Conservation (phyloP, 2,329 filamentous ascomycete species). For the Claviceps pusilla region DNA sequence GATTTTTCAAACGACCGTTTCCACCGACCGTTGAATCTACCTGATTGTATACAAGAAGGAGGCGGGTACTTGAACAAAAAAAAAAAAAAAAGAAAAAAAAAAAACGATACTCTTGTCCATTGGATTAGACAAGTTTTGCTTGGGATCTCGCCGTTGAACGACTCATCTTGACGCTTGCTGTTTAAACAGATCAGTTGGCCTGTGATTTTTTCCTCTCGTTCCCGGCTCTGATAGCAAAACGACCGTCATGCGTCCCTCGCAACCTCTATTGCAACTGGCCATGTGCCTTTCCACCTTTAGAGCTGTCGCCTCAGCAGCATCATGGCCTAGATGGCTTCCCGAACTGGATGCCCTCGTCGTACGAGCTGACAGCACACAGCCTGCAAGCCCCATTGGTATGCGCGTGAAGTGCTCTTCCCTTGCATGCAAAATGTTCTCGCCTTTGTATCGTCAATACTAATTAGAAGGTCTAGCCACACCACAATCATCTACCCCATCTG, state of each 20-base stretch:
- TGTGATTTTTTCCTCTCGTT: neutral
- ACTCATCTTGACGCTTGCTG: neutral
- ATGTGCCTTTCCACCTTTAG: constrained; percentile 36
- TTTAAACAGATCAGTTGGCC: neutral
- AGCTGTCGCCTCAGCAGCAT: constrained; percentile 34
- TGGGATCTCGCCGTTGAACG: neutral
- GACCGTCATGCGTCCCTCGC: constrained; percentile 30
- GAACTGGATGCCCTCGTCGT: constrained; percentile 37
- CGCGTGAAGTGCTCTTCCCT: neutral
- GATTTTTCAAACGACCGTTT: neutral
- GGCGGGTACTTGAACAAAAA: neutral
- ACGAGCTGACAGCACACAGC: constrained; percentile 24
- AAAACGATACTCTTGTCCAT: neutral
- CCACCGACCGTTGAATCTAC: neutral
- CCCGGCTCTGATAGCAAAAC: neutral
- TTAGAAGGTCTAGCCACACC: neutral
- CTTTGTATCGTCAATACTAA: neutral
- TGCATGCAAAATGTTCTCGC: neutral
- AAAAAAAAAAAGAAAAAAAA: neutral
- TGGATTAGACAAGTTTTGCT: neutral
- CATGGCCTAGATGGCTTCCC: constrained; percentile 42
- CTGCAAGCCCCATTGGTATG: constrained; percentile 6
- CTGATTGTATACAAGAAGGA: neutral
- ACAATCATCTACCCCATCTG: neutral
- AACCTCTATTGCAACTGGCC: constrained; percentile 31